Evolutionary conservation across 2,329 filamentous ascomycete genomes (phyloP).

Genomic region (Scedosporium dehoogii): DNA sequence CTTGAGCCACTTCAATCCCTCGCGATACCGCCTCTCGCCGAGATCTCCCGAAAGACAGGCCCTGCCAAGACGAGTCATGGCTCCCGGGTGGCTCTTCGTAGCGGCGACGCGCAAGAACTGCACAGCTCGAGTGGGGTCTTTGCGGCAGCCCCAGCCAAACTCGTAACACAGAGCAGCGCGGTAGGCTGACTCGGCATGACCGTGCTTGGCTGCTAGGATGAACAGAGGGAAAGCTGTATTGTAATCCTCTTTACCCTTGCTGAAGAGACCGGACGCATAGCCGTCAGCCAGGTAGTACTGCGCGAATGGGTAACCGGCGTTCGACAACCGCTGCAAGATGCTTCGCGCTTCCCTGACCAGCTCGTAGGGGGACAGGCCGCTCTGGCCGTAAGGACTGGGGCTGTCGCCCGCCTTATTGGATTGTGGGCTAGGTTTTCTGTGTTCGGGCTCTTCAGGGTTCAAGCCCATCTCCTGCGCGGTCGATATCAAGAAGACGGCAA

Average conservation of each 20-base stretch:
- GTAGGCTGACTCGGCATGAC: slow-evolving; percentile 92
- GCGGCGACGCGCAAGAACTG: slow-evolving; percentile 88
- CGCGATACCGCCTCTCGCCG: slow-evolving; percentile 75
- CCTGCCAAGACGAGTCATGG: slow-evolving; percentile 83
- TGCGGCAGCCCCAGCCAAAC: slow-evolving; percentile 92
- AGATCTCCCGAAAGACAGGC: slow-evolving; percentile 86
- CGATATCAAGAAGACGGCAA: slow-evolving; percentile 88
- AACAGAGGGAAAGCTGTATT: slow-evolving; percentile 89
- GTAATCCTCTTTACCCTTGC: slow-evolving; percentile 86
- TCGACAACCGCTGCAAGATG: slow-evolving; percentile 78
- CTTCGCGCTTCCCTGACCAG: slow-evolving; percentile 78
- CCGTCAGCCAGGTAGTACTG: slow-evolving; percentile 97
- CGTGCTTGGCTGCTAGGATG: slow-evolving; percentile 87
- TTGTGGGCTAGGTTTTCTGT: slow-evolving; percentile 36
- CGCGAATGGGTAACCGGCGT: slow-evolving; percentile 87
- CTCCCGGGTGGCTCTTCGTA: slow-evolving; percentile 88
- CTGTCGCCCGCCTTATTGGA: slow-evolving; percentile 35
- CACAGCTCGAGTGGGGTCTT: slow-evolving; percentile 82
- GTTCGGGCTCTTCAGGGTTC: slow-evolving; percentile 35
- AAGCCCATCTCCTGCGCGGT: slow-evolving; percentile 71
- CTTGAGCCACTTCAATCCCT: slow-evolving; percentile 95
- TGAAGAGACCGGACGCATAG: slow-evolving; percentile 88
- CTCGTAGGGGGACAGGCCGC: slow-evolving; percentile 46
- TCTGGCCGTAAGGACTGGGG: slow-evolving; percentile 33
- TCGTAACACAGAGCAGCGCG: slow-evolving; percentile 92